phyloP scores from a whole-genome alignment of 163 green algal species.

The Picocystis sp. region DNA sequence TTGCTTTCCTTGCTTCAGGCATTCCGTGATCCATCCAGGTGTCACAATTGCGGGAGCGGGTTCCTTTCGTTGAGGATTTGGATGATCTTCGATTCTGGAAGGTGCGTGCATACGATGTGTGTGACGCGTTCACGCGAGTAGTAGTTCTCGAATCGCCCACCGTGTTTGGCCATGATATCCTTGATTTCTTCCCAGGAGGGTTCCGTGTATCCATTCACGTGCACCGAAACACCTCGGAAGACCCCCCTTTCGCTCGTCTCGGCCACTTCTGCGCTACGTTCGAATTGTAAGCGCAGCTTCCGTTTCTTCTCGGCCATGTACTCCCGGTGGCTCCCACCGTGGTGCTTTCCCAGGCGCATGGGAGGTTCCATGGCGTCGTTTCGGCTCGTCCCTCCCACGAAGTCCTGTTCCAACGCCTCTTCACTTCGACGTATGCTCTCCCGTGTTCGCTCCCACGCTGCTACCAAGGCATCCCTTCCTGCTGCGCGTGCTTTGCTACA shows the following conservation, averaged over 20 bases:
- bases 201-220: conserved; percentile 69
- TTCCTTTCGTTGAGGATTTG: conserved; percentile 4
- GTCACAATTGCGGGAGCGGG: conserved; percentile 42
- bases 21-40: conserved; percentile 59
- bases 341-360: conserved; percentile 11
- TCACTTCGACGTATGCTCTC: no score
- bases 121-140: conserved; percentile 44
- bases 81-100: conserved; percentile 35
- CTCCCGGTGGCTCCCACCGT: conserved; percentile 23
- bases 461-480: no score
- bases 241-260: conserved; percentile 16
- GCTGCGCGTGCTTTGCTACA: no score
- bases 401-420: no score
- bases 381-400: no score
- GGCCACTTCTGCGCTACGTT: conserved; percentile 2
- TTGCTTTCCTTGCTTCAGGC: no score
- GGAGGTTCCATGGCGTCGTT: no score
- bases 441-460: no score
- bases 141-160: conserved; percentile 66
- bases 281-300: conserved; percentile 66
- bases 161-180: conserved; percentile 70
- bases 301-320: conserved; percentile 44
- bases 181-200: conserved; percentile 50
- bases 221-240: conserved; percentile 62
- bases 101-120: conserved; percentile 72